Evolutionary conservation across 2,329 filamentous ascomycete genomes (phyloP), one percentile per base, ranked within the genome.

Genomic region (Trichoderma polysporum): DNA sequence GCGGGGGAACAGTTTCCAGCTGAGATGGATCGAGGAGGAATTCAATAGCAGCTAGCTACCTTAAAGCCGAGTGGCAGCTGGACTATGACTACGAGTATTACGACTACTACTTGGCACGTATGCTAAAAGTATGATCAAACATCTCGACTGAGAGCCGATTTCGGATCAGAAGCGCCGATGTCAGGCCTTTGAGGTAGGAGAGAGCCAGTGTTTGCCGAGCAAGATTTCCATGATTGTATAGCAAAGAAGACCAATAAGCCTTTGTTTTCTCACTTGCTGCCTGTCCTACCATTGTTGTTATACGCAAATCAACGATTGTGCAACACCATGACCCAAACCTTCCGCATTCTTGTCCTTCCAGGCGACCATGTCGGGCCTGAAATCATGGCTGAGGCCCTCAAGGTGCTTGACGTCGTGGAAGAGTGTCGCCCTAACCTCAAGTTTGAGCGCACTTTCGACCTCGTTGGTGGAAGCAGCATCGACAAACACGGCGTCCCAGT

Each of bases 321-420:
- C 35, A n/a, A 2, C 12, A 47, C 10, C 17, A 66, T 66, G 62
- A 10, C 52, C 33, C 69, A 69, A 19, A 71, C 66, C 13, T 73
- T 75, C 27, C 69, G 67, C 5, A 77, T 83, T 60, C 76, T 84
- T n/a, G 73, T 84, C 53, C 76, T 84, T 1, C 78, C 80, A 0
- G 81, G 81, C 41, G 81, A 84, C 70, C 79, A 81, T 68, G 79
- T 83, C 57, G 82, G 82, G 1, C 82, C 82, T 5, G 79, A 84
- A 71, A 77, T 84, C 37, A 78, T 83, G 60, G 70, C 74, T 4
- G 81, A 84, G 71, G 82, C 82, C 10, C 75, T 83, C 56, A 81
- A 80, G 69, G 79, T 84, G 12, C 77, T 85, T 6, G 77, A 82
- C 33, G 75, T 81, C 4, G 71, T 84, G 35, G 74, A 78, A 50